These are phyloP conservation scores for Salix arbutifolia DNA, from an alignment of 345 rosid genomes.

Conservation along the genomic window DNA sequence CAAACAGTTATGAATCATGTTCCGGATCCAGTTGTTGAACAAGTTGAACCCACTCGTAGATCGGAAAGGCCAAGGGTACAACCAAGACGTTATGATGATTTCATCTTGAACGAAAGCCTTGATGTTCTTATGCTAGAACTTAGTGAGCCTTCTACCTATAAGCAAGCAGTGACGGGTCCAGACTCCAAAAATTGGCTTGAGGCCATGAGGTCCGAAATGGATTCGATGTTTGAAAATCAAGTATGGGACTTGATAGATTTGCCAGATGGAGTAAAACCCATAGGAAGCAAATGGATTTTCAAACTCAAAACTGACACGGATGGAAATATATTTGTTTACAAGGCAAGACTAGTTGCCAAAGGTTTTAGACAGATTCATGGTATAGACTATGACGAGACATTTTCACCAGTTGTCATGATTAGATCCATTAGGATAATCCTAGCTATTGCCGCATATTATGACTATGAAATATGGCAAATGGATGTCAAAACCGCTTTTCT, in stretches of 20 bases:
- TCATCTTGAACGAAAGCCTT: neutral
- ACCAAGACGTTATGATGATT: constrained; percentile 7
- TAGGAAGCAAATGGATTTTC: neutral
- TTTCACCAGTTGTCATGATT: neutral
- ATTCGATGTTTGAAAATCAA: constrained; percentile 22
- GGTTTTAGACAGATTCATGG: neutral
- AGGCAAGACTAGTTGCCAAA: neutral
- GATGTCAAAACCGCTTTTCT: too few species aligned
- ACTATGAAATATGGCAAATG: neutral
- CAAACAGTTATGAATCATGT: neutral
- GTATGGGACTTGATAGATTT: constrained; percentile 18
- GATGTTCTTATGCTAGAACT: constrained; percentile 7
- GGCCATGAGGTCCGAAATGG: constrained; percentile 6
- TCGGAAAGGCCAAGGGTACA: neutral
- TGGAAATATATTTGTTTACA: neutral
- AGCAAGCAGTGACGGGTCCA: constrained; percentile 5
- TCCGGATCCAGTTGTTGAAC: too few species aligned
- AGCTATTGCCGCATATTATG: neutral
- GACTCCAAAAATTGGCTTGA: constrained; percentile 17
- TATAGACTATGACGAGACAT: constrained; percentile 2
- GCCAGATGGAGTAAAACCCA: neutral
- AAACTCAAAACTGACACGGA: neutral
- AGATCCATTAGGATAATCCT: constrained; percentile 1
- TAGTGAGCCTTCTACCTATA: constrained; percentile 13
- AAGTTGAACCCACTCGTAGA: constrained; percentile 1